A percentile compares a stretch with the other conserved stretches of the same genome.
Conservation (phyloP, 169 alveolate genomes). For the Blepharisma undulans region DNA sequence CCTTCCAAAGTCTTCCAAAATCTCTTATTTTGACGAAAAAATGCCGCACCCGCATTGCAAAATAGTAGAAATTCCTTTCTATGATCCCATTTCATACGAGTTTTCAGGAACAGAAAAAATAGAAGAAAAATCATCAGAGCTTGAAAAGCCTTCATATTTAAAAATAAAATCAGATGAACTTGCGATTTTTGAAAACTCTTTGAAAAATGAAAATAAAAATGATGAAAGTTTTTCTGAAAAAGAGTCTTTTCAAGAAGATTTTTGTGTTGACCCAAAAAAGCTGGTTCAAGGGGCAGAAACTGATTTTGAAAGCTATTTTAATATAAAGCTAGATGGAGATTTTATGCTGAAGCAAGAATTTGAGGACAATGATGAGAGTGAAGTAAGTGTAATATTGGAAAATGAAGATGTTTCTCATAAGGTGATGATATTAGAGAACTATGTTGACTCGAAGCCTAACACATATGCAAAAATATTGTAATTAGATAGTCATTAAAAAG, state of each 20-base stretch:
- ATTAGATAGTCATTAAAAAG: background rate
- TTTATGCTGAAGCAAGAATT: background rate
- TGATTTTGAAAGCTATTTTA: background rate
- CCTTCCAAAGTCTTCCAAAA: background rate
- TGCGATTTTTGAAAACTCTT: background rate
- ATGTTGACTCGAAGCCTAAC: background rate
- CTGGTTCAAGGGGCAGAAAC: background rate
- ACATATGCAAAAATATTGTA: background rate
- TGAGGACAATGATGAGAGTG: background rate
- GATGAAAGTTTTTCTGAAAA: background rate
- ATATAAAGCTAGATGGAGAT: background rate
- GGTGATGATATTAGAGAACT: background rate
- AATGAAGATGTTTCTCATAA: background rate
- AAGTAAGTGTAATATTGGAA: background rate
- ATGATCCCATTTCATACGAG: background rate
- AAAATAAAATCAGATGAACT: background rate
- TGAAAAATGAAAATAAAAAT: background rate
- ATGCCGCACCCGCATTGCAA: background rate
- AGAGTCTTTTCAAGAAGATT: background rate
- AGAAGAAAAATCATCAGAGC: background rate
- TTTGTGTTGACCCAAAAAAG: background rate
- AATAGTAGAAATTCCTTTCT: background rate
- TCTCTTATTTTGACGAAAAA: background rate
- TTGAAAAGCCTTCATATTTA: background rate
- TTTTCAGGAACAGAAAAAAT: background rate